Evolutionary conservation across 139 green algal species (phyloP).

Genomic region (Asterochloris erici): DNA sequence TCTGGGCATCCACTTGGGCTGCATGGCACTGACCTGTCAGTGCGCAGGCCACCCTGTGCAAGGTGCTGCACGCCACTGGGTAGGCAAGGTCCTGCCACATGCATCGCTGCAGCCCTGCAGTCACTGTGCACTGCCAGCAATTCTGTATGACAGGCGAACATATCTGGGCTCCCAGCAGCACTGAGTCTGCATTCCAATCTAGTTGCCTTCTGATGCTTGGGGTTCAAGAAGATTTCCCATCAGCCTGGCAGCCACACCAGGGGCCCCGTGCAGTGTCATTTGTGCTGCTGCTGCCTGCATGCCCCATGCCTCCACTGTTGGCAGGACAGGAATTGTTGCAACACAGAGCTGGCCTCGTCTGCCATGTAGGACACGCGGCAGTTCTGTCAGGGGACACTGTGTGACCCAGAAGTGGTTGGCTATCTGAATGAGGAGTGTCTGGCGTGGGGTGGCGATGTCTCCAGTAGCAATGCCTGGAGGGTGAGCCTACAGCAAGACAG

Average conservation of each 20-base stretch:
- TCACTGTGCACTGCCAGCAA: no score
- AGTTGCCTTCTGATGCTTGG: background rate
- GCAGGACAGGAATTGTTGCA: background rate
- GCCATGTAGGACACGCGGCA: constrained; percentile 51
- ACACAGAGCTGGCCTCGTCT: background rate
- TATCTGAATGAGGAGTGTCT: constrained; percentile 59
- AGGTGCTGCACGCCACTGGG: no score
- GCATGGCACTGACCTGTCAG: background rate
- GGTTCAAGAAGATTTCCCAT: background rate
- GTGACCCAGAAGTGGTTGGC: constrained; percentile 44
- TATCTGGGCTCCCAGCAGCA: background rate
- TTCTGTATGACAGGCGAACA: no score
- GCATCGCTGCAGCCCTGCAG: no score
- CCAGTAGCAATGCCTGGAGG: constrained; percentile 54
- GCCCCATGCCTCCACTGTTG: background rate
- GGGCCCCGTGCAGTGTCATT: background rate
- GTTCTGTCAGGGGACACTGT: constrained; percentile 62
- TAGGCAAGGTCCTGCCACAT: no score
- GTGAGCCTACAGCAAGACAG: constrained; percentile 15
- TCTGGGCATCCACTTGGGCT: background rate
- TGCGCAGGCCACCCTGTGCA: no score
- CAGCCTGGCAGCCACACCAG: background rate
- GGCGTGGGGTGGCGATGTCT: constrained; percentile 68
- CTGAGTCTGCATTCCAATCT: background rate
- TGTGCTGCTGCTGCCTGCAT: background rate